Evolutionary conservation across 768 basidiomycete genomes (phyloP), one percentile per base, ranked within the genome.

Genomic region (Auricularia auricula-judae): DNA sequence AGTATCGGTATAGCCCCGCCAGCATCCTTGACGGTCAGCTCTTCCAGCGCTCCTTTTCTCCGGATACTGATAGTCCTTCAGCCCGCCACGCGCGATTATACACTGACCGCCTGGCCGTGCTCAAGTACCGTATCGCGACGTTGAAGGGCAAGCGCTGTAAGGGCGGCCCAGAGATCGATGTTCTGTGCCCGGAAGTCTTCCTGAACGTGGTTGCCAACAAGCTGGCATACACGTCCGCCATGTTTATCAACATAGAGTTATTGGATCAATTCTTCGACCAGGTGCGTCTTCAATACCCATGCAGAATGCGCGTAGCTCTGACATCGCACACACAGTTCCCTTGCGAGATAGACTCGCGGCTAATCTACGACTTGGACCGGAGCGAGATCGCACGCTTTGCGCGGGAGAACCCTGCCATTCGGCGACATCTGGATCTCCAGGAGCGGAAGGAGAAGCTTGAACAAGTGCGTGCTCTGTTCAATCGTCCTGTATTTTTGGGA

Each of bases 221-320:
- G 75, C 81, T 99, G 51, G 93, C 95, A 1, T 88, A 93, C 72
- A 98, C 96, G 0, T 92, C 93, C 2, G 86, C 95, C 2, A 93
- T 98, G 89, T 98, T 98, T 75, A 97, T 99, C 81, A 97, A 94
- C 77, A 97, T 99, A 65, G 97, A 99, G 73, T 80, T 99, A 10
- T 83, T 98, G 1, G 95, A 97, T 70, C 95, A 98, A 69, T 99
- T 98, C 81, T 98, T 98, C 80, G 97, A 98, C 71, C 93, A 96
- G 81, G 93, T 91, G 39, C 8, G 39, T 14, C 29, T 29, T 3
- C 29, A 29, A 29, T 29, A 29, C 29, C 29, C 29, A 29, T 29
- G 2, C 29, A 29, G 2, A 29, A 29, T 0, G 29, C 29, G 29
- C 29, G 29, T 29, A 3, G 29, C 29, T 29, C 29, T 29, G 29